Conservation (phyloP, 2,329 filamentous ascomycete species). For the Clonostachys rhizophaga region DNA sequence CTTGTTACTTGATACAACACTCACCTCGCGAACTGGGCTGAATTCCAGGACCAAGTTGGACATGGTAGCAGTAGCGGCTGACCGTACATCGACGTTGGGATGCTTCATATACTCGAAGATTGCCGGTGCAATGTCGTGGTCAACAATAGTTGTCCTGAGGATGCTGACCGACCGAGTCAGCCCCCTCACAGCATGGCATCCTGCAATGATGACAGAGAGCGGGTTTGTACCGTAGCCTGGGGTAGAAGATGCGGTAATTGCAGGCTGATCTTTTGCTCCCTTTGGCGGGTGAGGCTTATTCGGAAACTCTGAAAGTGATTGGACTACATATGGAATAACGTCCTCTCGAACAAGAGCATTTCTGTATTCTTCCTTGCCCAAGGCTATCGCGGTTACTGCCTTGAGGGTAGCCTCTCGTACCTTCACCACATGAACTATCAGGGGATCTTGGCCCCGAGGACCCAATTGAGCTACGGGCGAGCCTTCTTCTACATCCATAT, state of each 20-base stretch:
- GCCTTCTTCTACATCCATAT: slow-evolving; percentile 22
- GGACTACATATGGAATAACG: slow-evolving; percentile 75
- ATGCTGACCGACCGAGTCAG: slow-evolving; percentile 81
- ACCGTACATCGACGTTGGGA: slow-evolving; percentile 71
- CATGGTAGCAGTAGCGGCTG: slow-evolving; percentile 78
- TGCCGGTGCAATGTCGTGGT: slow-evolving; percentile 75
- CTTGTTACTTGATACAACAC: slow-evolving; percentile 18
- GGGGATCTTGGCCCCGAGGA: slow-evolving; percentile 52
- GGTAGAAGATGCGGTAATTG: slow-evolving; percentile 9
- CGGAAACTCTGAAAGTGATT: slow-evolving; percentile 64
- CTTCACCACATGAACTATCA: slow-evolving; percentile 64
- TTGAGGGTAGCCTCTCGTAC: slow-evolving; percentile 73
- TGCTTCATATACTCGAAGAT: slow-evolving; percentile 73
- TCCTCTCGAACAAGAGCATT: slow-evolving; percentile 80
- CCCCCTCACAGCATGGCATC: slow-evolving; percentile 76
- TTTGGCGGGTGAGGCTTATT: slow-evolving; percentile 39
- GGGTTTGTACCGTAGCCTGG: slow-evolving; percentile 68
- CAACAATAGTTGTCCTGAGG: slow-evolving; percentile 80
- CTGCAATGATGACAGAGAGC: slow-evolving; percentile 72
- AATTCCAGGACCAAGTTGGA: slow-evolving; percentile 85
- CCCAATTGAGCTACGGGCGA: slow-evolving; percentile 48
- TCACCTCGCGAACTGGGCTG: slow-evolving; percentile 84
- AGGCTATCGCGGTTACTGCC: slow-evolving; percentile 76
- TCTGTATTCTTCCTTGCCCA: slow-evolving; percentile 78
- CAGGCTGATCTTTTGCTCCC: slow-evolving; percentile 29